Percentiles rank a stretch among this genome's conserved stretches.
Conservation (phyloP, 2,329 filamentous ascomycete species). For the Pyrenophora teres region DNA sequence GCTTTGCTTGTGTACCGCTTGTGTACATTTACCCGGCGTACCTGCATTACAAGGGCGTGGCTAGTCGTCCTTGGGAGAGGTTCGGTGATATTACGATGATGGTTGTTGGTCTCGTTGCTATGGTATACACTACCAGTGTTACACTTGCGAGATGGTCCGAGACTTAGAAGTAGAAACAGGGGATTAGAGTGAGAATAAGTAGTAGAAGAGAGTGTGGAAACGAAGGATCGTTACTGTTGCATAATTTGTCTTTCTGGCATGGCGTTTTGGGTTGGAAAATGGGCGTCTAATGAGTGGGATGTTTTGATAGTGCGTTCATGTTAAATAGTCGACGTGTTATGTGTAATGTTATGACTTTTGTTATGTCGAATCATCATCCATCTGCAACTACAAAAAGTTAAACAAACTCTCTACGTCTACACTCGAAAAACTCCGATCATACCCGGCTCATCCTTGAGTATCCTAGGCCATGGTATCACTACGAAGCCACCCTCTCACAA, state of each 20-base stretch:
- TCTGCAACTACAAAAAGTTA: neutral
- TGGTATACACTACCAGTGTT: slow-evolving; percentile 72
- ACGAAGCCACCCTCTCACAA: too few relatives aligned
- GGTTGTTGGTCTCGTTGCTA: slow-evolving; percentile 68
- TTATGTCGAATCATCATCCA: too few relatives aligned
- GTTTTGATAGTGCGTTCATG: neutral
- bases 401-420: neutral
- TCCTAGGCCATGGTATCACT: too few relatives aligned
- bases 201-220: neutral
- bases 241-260: neutral
- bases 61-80: slow-evolving; percentile 61
- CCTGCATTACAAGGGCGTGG: slow-evolving; percentile 71
- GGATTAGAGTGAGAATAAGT: neutral
- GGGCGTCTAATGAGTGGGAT: neutral
- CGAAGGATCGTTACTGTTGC: neutral
- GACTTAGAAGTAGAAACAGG: slow-evolving; percentile 2
- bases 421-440: too few relatives aligned
- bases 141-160: slow-evolving; percentile 55
- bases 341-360: neutral
- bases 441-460: too few relatives aligned
- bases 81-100: slow-evolving; percentile 66
- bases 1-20: slow-evolving; percentile 73
- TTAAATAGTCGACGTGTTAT: neutral
- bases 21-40: slow-evolving; percentile 78
- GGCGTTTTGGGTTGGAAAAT: slow-evolving; percentile 1